Conservation (phyloP, 768 basidiomycete genomes). For the Floccularia luteovirens region DNA sequence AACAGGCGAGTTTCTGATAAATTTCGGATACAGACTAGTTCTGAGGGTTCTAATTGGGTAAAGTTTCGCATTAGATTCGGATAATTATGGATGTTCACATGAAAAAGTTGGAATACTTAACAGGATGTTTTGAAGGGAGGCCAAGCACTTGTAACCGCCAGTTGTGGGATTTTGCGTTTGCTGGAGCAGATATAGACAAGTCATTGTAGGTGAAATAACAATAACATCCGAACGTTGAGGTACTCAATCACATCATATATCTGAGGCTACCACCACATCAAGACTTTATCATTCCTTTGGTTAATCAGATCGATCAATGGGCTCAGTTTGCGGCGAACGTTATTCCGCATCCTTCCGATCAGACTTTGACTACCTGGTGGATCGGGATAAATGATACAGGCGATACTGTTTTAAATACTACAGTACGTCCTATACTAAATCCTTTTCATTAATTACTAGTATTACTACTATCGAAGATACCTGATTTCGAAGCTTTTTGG, state of each 20-base stretch:
- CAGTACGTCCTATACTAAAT: slow-evolving; percentile 11
- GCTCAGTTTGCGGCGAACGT: slow-evolving; percentile 31
- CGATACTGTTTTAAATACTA: slow-evolving; percentile 34
- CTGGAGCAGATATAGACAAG: slow-evolving; percentile 39
- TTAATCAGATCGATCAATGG: slow-evolving; percentile 46
- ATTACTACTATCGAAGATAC: slow-evolving; percentile 19
- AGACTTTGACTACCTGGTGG: slow-evolving; percentile 49
- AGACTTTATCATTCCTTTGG: slow-evolving; percentile 36
- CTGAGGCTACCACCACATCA: slow-evolving; percentile 42
- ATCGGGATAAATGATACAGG: slow-evolving; percentile 55
- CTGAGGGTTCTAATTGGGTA: slow-evolving; percentile 49
- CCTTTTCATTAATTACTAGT: neutral
- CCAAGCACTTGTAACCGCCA: slow-evolving; percentile 35
- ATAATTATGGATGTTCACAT: slow-evolving; percentile 1
- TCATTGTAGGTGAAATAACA: slow-evolving; percentile 19
- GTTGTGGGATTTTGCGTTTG: slow-evolving; percentile 51
- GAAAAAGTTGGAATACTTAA: slow-evolving; percentile 40
- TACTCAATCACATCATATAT: too few relatives aligned
- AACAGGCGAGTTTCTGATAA: neutral
- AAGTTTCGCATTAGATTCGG: neutral
- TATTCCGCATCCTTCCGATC: slow-evolving; percentile 30
- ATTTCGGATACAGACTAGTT: slow-evolving; percentile 33
- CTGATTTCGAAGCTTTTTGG: slow-evolving; percentile 42
- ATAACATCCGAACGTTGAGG: too few relatives aligned
- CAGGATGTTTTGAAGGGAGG: slow-evolving; percentile 38